Base-by-base conservation (phyloP, 805 yeast genomes). In the Pichia sporocuriosa region DNA sequence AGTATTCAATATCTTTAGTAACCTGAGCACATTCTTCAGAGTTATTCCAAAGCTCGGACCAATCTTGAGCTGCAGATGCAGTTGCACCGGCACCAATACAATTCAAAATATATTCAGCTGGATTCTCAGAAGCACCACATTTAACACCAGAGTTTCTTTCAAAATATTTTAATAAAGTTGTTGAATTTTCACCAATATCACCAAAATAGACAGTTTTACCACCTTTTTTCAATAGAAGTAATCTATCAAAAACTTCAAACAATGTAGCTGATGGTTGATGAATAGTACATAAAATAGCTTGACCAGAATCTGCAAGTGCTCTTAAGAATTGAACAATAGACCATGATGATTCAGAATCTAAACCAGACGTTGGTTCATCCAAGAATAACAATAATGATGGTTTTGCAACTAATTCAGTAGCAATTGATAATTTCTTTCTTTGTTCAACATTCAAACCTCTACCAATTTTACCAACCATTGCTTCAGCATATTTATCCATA, bases 31-130 rank as follows among this genome's bases (percentile, higher is more conserved):
- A 65, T 38, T 65, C 61, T 3, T 41, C 44, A 20, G 63, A 55
- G 13, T 58, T 60, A 6, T 49, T 53, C 94, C 94, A 84, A 10
- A 75, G 65, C 9, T 77, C 75, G 56, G 68, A 65, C 80, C 84
- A 84, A 58, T 84, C 81, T 38, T 70, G 72, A 27, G 61, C 57
- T 17, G 72, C 75, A 40, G 65, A 54, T 3, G 88, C 82, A 25
- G 86, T 81, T 3, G 90, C 87, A 59, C 87, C 90, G 28, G 90
- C 93, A 48, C 93, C 94, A 59, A 84, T 81, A 45, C 76, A 78
- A 47, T 79, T 79, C 52, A 82, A 65, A 61, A 82, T 77, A 66
- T 80, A 82, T 61, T 81, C 89, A 29, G 88, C 89, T 27, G 88
- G 87, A 49, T 82, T 82, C 44, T 79, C 88, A 28, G 66, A 61